A percentile compares a stretch with the other conserved stretches of the same genome.
phyloP scores from a whole-genome alignment of 257 asterid species.

The Ophiorrhiza pumila region DNA sequence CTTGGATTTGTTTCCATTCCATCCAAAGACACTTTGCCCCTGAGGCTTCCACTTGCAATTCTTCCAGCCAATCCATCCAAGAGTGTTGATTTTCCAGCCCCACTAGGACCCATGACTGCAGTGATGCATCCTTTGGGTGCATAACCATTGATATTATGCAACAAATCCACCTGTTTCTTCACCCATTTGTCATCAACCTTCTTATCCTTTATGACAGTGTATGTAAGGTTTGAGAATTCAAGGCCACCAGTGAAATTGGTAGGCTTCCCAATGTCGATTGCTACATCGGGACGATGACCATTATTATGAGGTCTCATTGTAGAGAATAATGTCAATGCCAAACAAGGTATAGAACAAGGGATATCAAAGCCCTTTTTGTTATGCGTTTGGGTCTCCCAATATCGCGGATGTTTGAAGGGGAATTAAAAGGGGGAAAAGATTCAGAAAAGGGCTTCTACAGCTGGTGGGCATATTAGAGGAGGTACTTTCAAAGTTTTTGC shows the following conservation, averaged over 20 bases:
- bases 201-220: constrained; percentile 48
- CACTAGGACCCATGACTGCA: constrained; percentile 93
- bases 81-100: constrained; percentile 83
- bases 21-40: constrained; percentile 56
- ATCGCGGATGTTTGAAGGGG: constrained; percentile 20
- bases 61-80: constrained; percentile 77
- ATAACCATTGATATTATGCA: constrained; percentile 64
- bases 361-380: constrained; percentile 3
- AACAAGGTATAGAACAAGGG: background rate
- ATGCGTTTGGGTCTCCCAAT: constrained; percentile 28
- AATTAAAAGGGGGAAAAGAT: constrained; percentile 22
- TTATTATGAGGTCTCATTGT: constrained; percentile 25
- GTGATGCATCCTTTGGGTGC: constrained; percentile 81
- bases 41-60: constrained; percentile 72
- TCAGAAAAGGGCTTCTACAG: constrained; percentile 24
- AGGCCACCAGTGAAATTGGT: constrained; percentile 50
- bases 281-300: constrained; percentile 34
- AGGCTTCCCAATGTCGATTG: constrained; percentile 55
- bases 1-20: constrained; percentile 41
- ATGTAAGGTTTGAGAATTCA: constrained; percentile 54
- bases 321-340: constrained; percentile 1
- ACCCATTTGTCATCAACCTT: constrained; percentile 62
- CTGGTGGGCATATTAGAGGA: constrained; percentile 30
- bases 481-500: constrained; percentile 40
- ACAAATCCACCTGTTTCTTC: constrained; percentile 54